Evolutionary conservation across 73 alveolate species (phyloP).

Genomic region (Durusdinium trenchii): DNA sequence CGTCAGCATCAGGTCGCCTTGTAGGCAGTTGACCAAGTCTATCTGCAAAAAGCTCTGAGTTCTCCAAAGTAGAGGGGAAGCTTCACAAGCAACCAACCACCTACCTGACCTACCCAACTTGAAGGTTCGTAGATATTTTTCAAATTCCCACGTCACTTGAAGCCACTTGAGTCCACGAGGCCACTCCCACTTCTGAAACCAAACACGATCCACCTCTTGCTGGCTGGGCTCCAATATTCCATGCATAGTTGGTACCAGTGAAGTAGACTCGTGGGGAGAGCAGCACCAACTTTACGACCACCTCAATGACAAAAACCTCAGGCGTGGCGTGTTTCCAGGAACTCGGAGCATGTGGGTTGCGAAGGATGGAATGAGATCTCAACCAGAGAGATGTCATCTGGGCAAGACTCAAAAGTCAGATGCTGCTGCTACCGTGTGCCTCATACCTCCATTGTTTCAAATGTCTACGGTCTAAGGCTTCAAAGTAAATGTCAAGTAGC

Average conservation of each 20-base stretch:
- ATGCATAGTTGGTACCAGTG: slow-evolving; percentile 78
- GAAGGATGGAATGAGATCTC: no score
- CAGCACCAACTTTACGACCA: slow-evolving; percentile 46
- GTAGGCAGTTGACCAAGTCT: background rate
- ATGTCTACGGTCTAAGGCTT: no score
- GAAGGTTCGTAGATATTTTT: no score
- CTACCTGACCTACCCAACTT: background rate
- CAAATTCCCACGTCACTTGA: no score
- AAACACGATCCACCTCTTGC: background rate
- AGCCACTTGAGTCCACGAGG: background rate
- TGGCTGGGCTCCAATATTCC: slow-evolving; percentile 84
- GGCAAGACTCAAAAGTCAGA: no score
- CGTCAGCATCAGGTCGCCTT: slow-evolving; percentile 60
- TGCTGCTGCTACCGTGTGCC: no score
- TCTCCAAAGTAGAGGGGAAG: no score
- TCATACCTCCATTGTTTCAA: no score
- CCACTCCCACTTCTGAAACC: background rate
- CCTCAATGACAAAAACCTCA: slow-evolving; percentile 87
- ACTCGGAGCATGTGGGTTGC: no score
- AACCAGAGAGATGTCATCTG: no score
- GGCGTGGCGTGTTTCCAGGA: background rate
- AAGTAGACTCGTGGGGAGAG: slow-evolving; percentile 65
- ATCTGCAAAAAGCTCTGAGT: background rate
- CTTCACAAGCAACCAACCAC: background rate
- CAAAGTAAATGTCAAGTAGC: no score